Percentiles rank a stretch among this genome's conserved stretches.
These are phyloP conservation scores for Eutypa lata DNA, from an alignment of 2,329 filamentous ascomycete species.

Conservation along the genomic window DNA sequence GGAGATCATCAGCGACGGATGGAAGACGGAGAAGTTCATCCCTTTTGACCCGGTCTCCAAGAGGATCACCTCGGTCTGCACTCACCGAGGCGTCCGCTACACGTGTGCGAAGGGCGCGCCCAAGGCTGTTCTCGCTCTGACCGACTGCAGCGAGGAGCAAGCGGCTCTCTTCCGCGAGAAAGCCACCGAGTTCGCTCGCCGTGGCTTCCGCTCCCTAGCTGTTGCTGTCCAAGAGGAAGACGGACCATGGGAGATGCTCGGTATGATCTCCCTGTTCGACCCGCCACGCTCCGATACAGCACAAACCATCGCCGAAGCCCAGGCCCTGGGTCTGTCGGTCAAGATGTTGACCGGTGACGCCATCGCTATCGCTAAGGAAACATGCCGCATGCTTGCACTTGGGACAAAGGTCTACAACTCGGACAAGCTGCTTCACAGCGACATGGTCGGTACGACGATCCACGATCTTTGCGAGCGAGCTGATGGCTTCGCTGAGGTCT, in stretches of 20 bases:
- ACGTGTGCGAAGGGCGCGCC: slow-evolving; percentile 71
- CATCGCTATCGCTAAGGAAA: slow-evolving; percentile 72
- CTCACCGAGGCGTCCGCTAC: slow-evolving; percentile 65
- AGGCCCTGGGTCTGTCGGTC: slow-evolving; percentile 68
- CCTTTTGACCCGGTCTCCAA: slow-evolving; percentile 78
- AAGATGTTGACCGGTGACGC: slow-evolving; percentile 78
- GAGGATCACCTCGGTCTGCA: slow-evolving; percentile 66
- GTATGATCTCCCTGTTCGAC: slow-evolving; percentile 75
- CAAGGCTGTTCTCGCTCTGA: slow-evolving; percentile 67
- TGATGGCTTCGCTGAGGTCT: slow-evolving; percentile 70
- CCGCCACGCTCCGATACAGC: slow-evolving; percentile 71
- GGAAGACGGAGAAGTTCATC: slow-evolving; percentile 74
- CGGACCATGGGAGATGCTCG: slow-evolving; percentile 67
- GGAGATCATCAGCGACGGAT: slow-evolving; percentile 69
- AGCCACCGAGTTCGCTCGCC: slow-evolving; percentile 67
- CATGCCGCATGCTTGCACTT: slow-evolving; percentile 71
- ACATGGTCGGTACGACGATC: slow-evolving; percentile 65
- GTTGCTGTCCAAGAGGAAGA: slow-evolving; percentile 72
- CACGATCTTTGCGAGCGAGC: slow-evolving; percentile 72
- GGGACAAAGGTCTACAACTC: slow-evolving; percentile 76
- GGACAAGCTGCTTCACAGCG: slow-evolving; percentile 67
- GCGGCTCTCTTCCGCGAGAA: slow-evolving; percentile 65
- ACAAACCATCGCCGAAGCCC: slow-evolving; percentile 69
- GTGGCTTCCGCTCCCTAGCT: slow-evolving; percentile 74
- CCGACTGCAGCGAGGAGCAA: slow-evolving; percentile 62